Base-by-base conservation (phyloP, 2,329 filamentous ascomycete species). In the Periglandula ipomoeae region DNA sequence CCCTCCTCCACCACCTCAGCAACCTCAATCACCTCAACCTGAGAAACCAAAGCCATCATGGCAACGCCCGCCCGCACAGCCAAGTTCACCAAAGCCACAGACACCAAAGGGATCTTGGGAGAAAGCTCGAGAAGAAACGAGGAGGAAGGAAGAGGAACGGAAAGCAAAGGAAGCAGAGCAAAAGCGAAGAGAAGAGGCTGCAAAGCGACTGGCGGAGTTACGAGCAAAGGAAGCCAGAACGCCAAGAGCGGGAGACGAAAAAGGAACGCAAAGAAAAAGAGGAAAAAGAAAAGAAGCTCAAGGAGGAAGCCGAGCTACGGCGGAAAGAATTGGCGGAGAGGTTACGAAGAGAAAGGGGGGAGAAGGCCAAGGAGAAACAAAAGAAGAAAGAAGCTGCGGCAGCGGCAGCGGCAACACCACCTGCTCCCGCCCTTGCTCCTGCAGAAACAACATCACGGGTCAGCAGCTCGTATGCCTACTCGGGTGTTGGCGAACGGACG, bases 91-190 rank as follows among this genome's bases (percentile, higher is more conserved):
- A 9, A 55, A 50, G n/a, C 24, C 50, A n/a, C 53, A 53, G 9
- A 39, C 50, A 24, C 65, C 69, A 1, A 76, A 74, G 58, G 69
- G 71, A 9, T 70, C 78, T 0, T 86, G 83, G 83, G 82, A 86
- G 56, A 84, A 79, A 61, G 83, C 82, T 3, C 72, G 82, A 47
- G 83, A 87, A 58, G 82, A 86, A 55, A 84, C 77, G 19, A 71
- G 77, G 39, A 76, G 71, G 50, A 74, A 75, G 48, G 82, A 84
- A 55, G 81, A 83, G 54, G 80, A 85, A 54, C 79, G 80, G 10
- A 82, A 74, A 58, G 69, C 69, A 2, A 75, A 72, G 53, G 79
- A 82, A 53, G 79, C 78, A 3, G 81, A 85, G 53, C 74, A 78
- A 53, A 78, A 79, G 54, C 71, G 75, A 53, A 75, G 73, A 37